Base-by-base conservation (phyloP, 331 rosid genomes). In the Dryas integrifolia region DNA sequence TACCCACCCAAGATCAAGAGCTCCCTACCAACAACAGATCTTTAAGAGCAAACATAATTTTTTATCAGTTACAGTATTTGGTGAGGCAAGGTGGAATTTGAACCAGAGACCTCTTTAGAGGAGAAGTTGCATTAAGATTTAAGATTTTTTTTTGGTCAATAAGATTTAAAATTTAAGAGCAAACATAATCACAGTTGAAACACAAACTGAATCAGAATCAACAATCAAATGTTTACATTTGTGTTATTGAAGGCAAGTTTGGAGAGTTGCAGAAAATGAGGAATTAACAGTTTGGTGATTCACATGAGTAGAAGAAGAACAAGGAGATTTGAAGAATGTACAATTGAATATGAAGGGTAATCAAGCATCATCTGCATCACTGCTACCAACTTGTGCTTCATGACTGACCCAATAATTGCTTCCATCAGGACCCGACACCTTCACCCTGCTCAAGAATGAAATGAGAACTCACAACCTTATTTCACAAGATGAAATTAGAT, bases 291-390 rank as follows among this genome's bases (percentile, higher is more conserved):
- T 65, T 58, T 35, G 45, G 43, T 72, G 69, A 66, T 56, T 61
- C 75, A 80, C 81, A 85, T 72, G 70, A 78, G 73, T 67, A 47
- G 80, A 76, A 79, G 79, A 70, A 75, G 78, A 72, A 72, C 72
- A 69, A 69, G 7, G 67, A 77, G 79, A 67, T 73, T 80, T 69
- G 65, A 76, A 76, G 87, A 85, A 82, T 85, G 86, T 85, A 87
- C 91, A 85, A 47, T 82, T 82, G 75, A 15, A 72, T 73, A 69
- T 69, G 58, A 16, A 47, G 53, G 38, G 67, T n/a, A 44, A 78
- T 70, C 82, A 88, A 57, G 71, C 90, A 48, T 91, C 97, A 63
- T 91, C 97, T 59, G 89, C 92, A 74, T 88, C 97, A 76, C 96
- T 88, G 83, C 96, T 88, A 49, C 88, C 89, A 56, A 82, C 72